Evolutionary conservation across 2,329 filamentous ascomycete species (phyloP), one percentile per base, ranked within the genome.

Genomic region (Aspergillus hortae): DNA sequence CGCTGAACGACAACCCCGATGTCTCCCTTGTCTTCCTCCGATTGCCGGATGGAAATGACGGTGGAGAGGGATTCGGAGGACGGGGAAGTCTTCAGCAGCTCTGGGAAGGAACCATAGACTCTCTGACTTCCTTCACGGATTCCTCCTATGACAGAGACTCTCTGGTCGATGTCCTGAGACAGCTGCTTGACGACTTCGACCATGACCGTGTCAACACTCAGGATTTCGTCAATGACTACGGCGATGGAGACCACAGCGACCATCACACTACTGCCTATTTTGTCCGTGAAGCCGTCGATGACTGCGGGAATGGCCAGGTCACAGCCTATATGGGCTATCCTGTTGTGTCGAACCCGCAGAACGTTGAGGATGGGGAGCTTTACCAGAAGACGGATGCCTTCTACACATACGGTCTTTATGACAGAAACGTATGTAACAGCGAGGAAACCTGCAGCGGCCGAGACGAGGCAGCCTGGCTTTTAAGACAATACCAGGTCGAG

Each of bases 241-340:
- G 56, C 4, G 46, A 53, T 5, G 51, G 56, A 0, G 58, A 61
- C 27, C 57, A 59, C 25, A 54, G 49, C 27, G 58, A 61, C 17
- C 55, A 61, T 35, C 45, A 56, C 32, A 38, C 54, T 9, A 46
- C 52, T 2, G 58, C 32, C 0, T 58, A 44, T 21, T 59, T 61
- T 35, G 53, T 48, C 4, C 14, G 30, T 4, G 21, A 49, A 14
- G 51, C 52, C 1, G 10, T 51, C 5, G 33, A 42, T 11, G 7
- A 36, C 30, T 19, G 30, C n/a, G 6, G 21, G 19, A 42, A 46
- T 4, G n/a, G 11, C 4, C 33, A 52, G 9, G 15, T 35, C 1
- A 35, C 15, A 19, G 49, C 43, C 4, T 56, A 56, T 23, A 25
- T 50, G 27, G 55, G 52, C 1, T 56, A 56, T 11, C 21, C 23